A percentile compares a stretch with the other conserved stretches of the same genome.
Conservation (phyloP, 805 yeast genomes). For the Jamesozyma spencerorum region DNA sequence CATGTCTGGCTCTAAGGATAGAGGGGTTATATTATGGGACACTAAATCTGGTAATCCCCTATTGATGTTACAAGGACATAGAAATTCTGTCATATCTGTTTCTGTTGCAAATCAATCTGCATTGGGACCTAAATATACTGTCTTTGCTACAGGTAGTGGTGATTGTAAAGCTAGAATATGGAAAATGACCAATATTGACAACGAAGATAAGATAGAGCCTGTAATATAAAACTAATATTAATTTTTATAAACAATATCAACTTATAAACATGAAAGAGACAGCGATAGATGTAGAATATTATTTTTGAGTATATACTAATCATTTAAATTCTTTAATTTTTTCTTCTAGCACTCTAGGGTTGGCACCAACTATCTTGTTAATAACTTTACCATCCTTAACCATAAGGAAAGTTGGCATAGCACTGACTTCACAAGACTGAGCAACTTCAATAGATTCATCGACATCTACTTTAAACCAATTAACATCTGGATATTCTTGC, state of each 20-base stretch:
- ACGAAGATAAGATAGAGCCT: conserved; percentile 1
- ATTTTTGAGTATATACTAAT: background rate
- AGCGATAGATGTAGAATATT: no score
- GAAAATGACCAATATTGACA: conserved; percentile 50
- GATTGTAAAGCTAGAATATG: conserved; percentile 96
- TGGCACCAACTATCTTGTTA: conserved; percentile 58
- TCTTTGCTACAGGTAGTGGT: conserved; percentile 95
- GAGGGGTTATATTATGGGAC: conserved; percentile 97
- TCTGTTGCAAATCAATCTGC: conserved; percentile 77
- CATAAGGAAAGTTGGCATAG: conserved; percentile 69
- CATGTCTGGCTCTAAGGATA: conserved; percentile 89
- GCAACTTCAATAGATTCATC: conserved; percentile 56
- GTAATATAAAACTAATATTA: conserved; percentile 1
- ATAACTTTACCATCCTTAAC: conserved; percentile 52
- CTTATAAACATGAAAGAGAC: background rate
- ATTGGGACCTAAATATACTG: conserved; percentile 50
- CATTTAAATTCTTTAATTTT: conserved; percentile 1
- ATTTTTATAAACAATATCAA: background rate
- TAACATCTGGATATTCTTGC: conserved; percentile 35
- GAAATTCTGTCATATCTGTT: conserved; percentile 90
- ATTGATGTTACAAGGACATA: conserved; percentile 92
- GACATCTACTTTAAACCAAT: conserved; percentile 63
- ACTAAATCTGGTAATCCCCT: conserved; percentile 83
- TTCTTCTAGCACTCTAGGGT: conserved; percentile 28
- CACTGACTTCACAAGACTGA: conserved; percentile 48